These are phyloP conservation scores for Fusarium sp. DNA, from an alignment of 2,329 filamentous ascomycete species.

Conservation along the genomic window DNA sequence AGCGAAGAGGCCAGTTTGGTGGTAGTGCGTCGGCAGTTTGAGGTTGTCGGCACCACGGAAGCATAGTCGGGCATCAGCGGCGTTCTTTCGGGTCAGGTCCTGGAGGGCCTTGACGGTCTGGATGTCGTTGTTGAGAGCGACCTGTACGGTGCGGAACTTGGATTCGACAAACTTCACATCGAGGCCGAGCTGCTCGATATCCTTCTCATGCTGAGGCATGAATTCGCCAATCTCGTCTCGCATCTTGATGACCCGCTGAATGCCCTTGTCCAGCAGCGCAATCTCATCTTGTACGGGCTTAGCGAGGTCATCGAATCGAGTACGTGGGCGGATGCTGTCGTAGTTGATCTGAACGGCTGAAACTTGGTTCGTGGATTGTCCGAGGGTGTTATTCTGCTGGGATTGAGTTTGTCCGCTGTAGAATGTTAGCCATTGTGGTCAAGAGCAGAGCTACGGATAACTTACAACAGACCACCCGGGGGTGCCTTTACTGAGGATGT, in stretches of 20 bases:
- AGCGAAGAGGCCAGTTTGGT: slow-evolving; percentile 63
- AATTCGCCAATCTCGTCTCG: slow-evolving; percentile 82
- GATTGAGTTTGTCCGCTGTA: slow-evolving; percentile 51
- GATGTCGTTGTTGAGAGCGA: slow-evolving; percentile 69
- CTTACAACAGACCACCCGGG: slow-evolving; percentile 53
- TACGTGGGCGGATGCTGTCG: slow-evolving; percentile 85
- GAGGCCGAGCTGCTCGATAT: slow-evolving; percentile 63
- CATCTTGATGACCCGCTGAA: slow-evolving; percentile 84
- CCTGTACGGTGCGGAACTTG: slow-evolving; percentile 62
- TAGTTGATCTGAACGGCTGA: slow-evolving; percentile 85
- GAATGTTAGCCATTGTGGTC: slow-evolving; percentile 34
- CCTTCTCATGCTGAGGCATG: slow-evolving; percentile 68
- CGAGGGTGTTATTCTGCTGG: slow-evolving; percentile 45
- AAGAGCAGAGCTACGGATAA: neutral
- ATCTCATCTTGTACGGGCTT: slow-evolving; percentile 86
- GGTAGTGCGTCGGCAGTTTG: slow-evolving; percentile 74
- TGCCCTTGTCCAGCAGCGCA: slow-evolving; percentile 82
- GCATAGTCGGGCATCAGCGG: slow-evolving; percentile 77
- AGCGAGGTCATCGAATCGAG: slow-evolving; percentile 90
- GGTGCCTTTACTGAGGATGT: slow-evolving; percentile 55
- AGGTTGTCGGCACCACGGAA: slow-evolving; percentile 83
- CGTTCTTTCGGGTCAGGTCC: slow-evolving; percentile 72
- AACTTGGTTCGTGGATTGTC: slow-evolving; percentile 64
- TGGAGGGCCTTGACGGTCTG: slow-evolving; percentile 75
- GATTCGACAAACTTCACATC: slow-evolving; percentile 66